phyloP scores from a whole-genome alignment of 1,139 yeast species.

The Taphrina communis region DNA sequence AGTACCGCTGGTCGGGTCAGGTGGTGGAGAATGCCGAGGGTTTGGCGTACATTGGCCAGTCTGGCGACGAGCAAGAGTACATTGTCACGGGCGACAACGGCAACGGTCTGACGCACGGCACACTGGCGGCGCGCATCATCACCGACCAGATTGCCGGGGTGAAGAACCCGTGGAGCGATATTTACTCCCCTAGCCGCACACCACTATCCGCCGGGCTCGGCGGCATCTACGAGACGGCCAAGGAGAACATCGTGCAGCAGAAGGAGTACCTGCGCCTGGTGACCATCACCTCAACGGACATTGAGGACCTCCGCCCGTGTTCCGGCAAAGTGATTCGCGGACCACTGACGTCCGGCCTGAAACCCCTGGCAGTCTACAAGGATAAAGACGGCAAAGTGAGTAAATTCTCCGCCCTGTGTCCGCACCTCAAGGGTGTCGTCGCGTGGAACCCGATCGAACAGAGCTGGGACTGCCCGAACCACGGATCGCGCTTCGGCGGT shows the following conservation, averaged over 20 bases:
- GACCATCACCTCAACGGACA: slow-evolving; percentile 3
- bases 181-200: slow-evolving; percentile 18
- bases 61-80: slow-evolving; percentile 26
- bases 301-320: slow-evolving; percentile 24
- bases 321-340: slow-evolving; percentile 25
- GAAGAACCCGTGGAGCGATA: slow-evolving; percentile 16
- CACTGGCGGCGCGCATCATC: slow-evolving; percentile 23
- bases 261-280: slow-evolving; percentile 17
- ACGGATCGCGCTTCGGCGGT: slow-evolving; percentile 33
- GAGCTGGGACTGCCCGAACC: slow-evolving; percentile 31
- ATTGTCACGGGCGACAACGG: slow-evolving; percentile 36
- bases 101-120: slow-evolving; percentile 37
- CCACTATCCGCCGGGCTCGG: slow-evolving; percentile 7
- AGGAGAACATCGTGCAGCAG: slow-evolving; percentile 32
- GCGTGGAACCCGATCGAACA: slow-evolving; percentile 32
- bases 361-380: slow-evolving; percentile 35
- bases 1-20: slow-evolving; percentile 38
- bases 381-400: slow-evolving; percentile 16
- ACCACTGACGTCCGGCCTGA: slow-evolving; percentile 18
- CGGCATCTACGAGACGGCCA: slow-evolving; percentile 18
- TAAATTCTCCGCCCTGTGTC: slow-evolving; percentile 33
- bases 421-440: slow-evolving; percentile 35
- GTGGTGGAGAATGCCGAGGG: slow-evolving; percentile 26
- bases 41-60: slow-evolving; percentile 32
- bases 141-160: slow-evolving; percentile 10